Conservation (phyloP, 148 eudicot species). For the Rhododendron vialii region DNA sequence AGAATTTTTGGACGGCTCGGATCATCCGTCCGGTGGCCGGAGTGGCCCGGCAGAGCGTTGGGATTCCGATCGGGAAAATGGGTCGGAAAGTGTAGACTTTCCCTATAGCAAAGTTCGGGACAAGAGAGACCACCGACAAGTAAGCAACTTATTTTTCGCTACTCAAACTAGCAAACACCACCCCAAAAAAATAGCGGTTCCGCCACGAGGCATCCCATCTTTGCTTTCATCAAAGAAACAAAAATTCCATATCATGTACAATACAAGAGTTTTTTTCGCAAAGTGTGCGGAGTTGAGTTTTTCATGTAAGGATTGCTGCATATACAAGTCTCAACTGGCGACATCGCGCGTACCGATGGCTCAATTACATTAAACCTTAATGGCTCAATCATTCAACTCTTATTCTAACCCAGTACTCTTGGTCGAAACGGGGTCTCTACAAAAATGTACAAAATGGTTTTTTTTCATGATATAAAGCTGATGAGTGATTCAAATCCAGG, state of each 20-base stretch:
- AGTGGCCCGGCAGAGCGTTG: no score
- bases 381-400: neutral
- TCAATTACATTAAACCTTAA: neutral
- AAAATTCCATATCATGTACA: neutral
- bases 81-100: no score
- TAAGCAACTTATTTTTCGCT: neutral
- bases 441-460: slow-evolving; percentile 4
- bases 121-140: neutral
- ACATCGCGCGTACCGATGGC: neutral
- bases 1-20: no score
- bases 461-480: neutral
- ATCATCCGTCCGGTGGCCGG: no score
- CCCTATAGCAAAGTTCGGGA: neutral
- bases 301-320: neutral
- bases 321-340: neutral
- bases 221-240: neutral
- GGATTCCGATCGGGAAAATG: no score
- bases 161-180: neutral
- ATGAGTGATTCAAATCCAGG: slow-evolving; percentile 51
- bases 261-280: neutral
- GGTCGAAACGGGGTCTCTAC: slow-evolving; percentile 13
- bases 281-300: neutral
- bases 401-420: neutral
- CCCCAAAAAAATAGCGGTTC: neutral
- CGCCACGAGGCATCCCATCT: neutral